A percentile compares a stretch with the other conserved stretches of the same genome.
These are phyloP conservation scores for Pseudoneurospora amorphoporcata DNA, from an alignment of 495 filamentous ascomycete species.

Conservation along the genomic window DNA sequence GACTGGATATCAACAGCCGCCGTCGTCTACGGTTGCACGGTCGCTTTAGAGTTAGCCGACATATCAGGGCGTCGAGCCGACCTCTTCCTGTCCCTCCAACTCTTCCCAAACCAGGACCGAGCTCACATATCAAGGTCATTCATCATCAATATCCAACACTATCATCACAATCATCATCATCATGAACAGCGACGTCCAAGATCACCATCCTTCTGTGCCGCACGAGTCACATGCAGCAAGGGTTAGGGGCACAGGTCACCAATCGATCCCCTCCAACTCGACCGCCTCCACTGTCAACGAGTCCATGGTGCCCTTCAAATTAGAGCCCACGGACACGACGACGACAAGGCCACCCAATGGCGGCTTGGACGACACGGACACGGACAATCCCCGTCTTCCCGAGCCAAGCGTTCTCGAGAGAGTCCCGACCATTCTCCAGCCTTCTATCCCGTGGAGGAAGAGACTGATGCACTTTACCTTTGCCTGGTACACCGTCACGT, in stretches of 20 bases:
- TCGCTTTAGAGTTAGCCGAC: not conserved
- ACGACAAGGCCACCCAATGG: not conserved
- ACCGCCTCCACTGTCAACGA: not conserved
- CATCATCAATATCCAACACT: not conserved
- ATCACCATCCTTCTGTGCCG: not conserved
- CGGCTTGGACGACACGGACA: not conserved
- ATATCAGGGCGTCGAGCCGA: not conserved
- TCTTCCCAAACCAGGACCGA: not conserved
- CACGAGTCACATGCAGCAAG: not conserved
- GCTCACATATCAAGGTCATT: not conserved
- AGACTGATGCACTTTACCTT: slow-evolving; percentile 61
- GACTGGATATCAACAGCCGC: not conserved
- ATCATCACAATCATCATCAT: not conserved
- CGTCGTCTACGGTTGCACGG: not conserved
- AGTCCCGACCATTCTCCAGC: slow-evolving; percentile 21
- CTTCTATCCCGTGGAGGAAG: slow-evolving; percentile 18
- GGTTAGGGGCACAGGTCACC: not conserved
- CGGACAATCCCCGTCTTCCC: not conserved
- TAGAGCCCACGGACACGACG: not conserved
- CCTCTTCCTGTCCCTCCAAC: not conserved
- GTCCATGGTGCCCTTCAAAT: not conserved
- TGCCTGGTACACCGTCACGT: slow-evolving; percentile 58
- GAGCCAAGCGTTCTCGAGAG: slow-evolving; percentile 7
- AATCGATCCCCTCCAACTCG: not conserved
- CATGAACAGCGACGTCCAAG: not conserved